phyloP scores from a whole-genome alignment of 2,329 filamentous ascomycete genomes.

The Venturiaceae sp. region DNA sequence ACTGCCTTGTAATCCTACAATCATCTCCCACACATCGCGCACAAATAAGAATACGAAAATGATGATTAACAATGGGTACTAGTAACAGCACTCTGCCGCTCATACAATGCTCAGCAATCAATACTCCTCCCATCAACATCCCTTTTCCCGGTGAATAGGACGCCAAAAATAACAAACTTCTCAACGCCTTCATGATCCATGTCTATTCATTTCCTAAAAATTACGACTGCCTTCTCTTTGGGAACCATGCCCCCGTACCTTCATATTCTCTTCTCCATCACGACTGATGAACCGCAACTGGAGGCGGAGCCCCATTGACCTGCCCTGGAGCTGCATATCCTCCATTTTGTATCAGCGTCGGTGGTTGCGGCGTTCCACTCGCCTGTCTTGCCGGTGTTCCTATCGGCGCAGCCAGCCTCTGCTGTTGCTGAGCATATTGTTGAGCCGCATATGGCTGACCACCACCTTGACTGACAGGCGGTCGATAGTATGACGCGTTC shows the following conservation, averaged over 20 bases:
- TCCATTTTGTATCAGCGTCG: neutral
- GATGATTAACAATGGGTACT: too few relatives aligned
- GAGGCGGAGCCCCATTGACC: neutral
- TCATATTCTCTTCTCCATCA: neutral
- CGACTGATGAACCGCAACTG: neutral
- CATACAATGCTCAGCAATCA: too few relatives aligned
- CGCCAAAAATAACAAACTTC: too few relatives aligned
- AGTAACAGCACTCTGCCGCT: too few relatives aligned
- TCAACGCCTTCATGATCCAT: too few relatives aligned
- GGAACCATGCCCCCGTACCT: too few relatives aligned
- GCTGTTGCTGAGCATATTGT: neutral
- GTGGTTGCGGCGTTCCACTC: neutral
- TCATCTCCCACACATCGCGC: neutral
- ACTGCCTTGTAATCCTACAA: neutral
- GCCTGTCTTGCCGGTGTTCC: neutral
- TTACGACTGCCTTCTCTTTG: too few relatives aligned
- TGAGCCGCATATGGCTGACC: neutral
- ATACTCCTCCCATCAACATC: too few relatives aligned
- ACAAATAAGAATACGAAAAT: too few relatives aligned
- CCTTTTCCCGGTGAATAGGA: too few relatives aligned
- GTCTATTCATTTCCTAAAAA: too few relatives aligned
- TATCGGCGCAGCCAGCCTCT: neutral
- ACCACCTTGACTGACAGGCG: neutral
- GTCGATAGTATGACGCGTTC: constrained; percentile 1
- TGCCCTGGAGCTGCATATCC: neutral